Percentiles rank a stretch among this genome's conserved stretches.
Conservation (phyloP, 257 asterid genomes). For the Lavandula angustifolia region DNA sequence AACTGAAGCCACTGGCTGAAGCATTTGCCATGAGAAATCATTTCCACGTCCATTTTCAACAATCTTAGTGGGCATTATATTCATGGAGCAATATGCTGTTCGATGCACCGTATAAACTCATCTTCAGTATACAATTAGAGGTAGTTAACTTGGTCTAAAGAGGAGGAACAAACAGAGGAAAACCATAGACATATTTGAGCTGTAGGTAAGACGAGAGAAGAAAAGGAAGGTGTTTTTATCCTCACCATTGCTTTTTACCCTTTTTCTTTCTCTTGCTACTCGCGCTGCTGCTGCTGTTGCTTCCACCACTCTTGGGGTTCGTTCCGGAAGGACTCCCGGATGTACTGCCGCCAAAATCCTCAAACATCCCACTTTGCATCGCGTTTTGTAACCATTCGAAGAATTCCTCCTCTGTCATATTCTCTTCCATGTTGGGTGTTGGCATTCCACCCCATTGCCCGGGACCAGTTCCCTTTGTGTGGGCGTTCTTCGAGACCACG, state of each 20-base stretch:
- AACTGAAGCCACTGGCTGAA: slow-evolving; percentile 14
- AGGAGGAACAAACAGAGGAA: not conserved
- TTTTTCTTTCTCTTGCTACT: slow-evolving; percentile 73
- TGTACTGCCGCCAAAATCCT: slow-evolving; percentile 43
- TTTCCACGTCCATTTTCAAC: slow-evolving; percentile 6
- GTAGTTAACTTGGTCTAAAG: slow-evolving; percentile 23
- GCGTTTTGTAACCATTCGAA: slow-evolving; percentile 86
- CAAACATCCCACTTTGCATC: slow-evolving; percentile 68
- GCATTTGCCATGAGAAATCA: slow-evolving; percentile 3
- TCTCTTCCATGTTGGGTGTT: slow-evolving; percentile 60
- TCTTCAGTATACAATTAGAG: slow-evolving; percentile 39
- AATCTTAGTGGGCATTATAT: not conserved
- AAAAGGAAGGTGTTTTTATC: not conserved
- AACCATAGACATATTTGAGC: no score
- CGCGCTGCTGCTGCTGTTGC: slow-evolving; percentile 34
- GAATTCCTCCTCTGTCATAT: slow-evolving; percentile 86
- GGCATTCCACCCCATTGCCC: slow-evolving; percentile 68
- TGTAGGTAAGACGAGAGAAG: not conserved
- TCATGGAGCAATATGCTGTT: slow-evolving; percentile 32
- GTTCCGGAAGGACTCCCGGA: slow-evolving; percentile 50
- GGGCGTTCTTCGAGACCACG: slow-evolving; percentile 53
- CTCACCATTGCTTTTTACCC: slow-evolving; percentile 75
- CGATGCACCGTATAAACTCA: slow-evolving; percentile 30
- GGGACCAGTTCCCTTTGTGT: slow-evolving; percentile 51
- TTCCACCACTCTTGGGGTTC: slow-evolving; percentile 44